A percentile compares a stretch with the other conserved stretches of the same genome.
Evolutionary conservation across 345 rosid genomes (phyloP).

Genomic region (Cochlearia excelsa): DNA sequence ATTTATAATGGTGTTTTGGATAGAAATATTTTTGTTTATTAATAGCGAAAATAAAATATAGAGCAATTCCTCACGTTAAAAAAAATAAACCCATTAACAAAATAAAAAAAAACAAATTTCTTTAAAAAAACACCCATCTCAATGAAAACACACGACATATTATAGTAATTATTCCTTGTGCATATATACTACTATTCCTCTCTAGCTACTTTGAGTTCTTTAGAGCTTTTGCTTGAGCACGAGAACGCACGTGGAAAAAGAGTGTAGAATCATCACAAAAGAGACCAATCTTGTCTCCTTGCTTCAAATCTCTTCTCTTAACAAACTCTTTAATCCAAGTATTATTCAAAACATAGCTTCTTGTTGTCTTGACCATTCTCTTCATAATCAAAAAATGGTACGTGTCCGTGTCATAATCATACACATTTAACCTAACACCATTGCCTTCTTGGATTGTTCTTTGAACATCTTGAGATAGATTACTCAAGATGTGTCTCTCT

Average conservation of each 20-base stretch:
- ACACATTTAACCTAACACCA: not conserved
- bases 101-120: no score
- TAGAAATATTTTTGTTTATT: no score
- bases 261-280: conserved; percentile 1
- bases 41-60: no score
- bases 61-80: no score
- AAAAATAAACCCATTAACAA: no score
- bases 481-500: conserved; percentile 1
- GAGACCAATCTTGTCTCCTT: conserved; percentile 19
- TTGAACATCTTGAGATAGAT: conserved; percentile 1
- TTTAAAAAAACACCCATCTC: no score
- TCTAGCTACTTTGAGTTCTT: no score
- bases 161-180: no score
- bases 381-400: not conserved
- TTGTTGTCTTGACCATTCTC: not conserved
- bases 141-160: no score
- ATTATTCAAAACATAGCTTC: conserved; percentile 23
- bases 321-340: conserved; percentile 15
- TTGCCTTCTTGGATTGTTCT: not conserved
- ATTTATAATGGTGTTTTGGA: no score
- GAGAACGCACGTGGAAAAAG: not conserved
- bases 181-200: no score
- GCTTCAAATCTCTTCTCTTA: not conserved
- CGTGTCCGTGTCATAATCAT: not conserved
- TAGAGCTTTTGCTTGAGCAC: no score